Percentiles rank a stretch among this genome's conserved stretches.
Conservation (phyloP, 73 alveolate species). For the Paramecium sexaurelia region DNA sequence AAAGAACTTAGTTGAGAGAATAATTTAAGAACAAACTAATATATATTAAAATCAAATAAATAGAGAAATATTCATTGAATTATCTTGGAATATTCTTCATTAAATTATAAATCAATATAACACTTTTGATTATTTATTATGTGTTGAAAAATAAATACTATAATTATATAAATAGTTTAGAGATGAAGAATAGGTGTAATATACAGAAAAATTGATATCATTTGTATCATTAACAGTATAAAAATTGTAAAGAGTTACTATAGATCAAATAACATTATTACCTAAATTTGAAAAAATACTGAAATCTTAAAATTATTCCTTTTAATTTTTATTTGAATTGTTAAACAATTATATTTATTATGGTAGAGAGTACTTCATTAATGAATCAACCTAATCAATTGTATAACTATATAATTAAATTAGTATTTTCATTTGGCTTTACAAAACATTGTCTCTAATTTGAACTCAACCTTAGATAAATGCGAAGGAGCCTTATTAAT, state of each 20-base stretch:
- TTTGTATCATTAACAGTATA: background rate
- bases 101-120: background rate
- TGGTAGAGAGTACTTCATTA: background rate
- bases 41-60: background rate
- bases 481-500: constrained; percentile 3
- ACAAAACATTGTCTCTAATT: background rate
- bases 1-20: background rate
- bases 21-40: background rate
- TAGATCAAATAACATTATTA: background rate
- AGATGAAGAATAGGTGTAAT: background rate
- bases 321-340: background rate
- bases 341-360: background rate
- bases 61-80: constrained; percentile 11
- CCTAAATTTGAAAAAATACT: background rate
- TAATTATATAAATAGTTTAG: background rate
- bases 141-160: background rate
- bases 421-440: background rate
- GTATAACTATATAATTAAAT: background rate
- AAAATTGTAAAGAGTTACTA: background rate
- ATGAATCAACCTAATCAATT: background rate
- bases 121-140: background rate
- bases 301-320: background rate
- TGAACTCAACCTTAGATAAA: background rate
- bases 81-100: background rate
- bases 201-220: background rate